Percentiles rank a stretch among this genome's conserved stretches.
phyloP scores from a whole-genome alignment of 192 early-diverging fungal genomes.

The Gaertneriomyces sp. region DNA sequence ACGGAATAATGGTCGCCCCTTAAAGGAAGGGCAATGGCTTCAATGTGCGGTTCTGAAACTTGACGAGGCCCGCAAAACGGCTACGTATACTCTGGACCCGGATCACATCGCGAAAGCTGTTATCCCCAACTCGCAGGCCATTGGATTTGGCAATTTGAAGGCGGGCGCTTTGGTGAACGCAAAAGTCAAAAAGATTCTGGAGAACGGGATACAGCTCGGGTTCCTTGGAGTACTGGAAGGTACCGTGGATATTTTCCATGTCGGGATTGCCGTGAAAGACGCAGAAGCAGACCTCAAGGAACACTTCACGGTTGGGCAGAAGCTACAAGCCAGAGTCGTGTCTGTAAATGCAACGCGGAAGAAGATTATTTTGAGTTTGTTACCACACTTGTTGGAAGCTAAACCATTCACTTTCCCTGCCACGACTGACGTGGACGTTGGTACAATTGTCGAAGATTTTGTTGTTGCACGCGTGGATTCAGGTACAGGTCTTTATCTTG shows the following conservation, averaged over 20 bases:
- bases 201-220: constrained; percentile 64
- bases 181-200: constrained; percentile 59
- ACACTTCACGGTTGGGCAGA: constrained; percentile 57
- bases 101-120: constrained; percentile 46
- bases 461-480: constrained; percentile 60
- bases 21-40: constrained; percentile 75
- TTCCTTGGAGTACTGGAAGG: constrained; percentile 85
- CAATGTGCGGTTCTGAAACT: constrained; percentile 61
- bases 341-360: constrained; percentile 54
- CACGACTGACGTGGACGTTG: constrained; percentile 54
- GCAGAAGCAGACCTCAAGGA: constrained; percentile 45
- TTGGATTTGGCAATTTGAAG: constrained; percentile 69
- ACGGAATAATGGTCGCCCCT: constrained; percentile 34
- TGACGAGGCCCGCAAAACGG: constrained; percentile 58
- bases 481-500: constrained; percentile 60
- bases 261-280: constrained; percentile 34
- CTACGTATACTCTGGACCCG: constrained; percentile 66
- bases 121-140: constrained; percentile 47
- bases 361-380: constrained; percentile 37
- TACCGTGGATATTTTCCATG: constrained; percentile 59
- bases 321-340: constrained; percentile 67
- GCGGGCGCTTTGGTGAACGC: constrained; percentile 73
- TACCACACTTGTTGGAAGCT: constrained; percentile 5
- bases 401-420: neutral
- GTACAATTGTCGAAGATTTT: constrained; percentile 64